Evolutionary conservation across 2,329 filamentous ascomycete species (phyloP).

Genomic region (Exophiala viscosa): DNA sequence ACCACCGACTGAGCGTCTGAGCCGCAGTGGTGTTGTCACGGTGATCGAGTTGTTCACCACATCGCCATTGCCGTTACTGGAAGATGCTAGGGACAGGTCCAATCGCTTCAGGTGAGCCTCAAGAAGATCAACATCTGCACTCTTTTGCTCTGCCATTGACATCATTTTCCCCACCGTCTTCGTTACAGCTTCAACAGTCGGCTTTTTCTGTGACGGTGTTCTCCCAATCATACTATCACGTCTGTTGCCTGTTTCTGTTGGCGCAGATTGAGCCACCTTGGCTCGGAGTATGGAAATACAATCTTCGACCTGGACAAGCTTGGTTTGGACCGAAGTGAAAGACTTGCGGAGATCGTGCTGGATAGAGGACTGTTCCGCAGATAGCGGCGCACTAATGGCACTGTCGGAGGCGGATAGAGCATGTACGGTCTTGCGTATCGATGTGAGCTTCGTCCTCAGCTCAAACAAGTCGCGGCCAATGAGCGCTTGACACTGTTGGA

Average conservation of each 20-base stretch:
- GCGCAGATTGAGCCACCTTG: constrained; percentile 60
- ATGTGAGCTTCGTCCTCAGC: constrained; percentile 70
- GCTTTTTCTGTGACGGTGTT: constrained; percentile 51
- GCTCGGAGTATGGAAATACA: constrained; percentile 73
- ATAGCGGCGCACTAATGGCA: constrained; percentile 69
- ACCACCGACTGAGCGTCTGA: constrained; percentile 9
- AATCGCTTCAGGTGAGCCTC: constrained; percentile 81
- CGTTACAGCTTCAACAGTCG: constrained; percentile 87
- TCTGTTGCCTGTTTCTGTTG: constrained; percentile 49
- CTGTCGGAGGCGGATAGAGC: constrained; percentile 67
- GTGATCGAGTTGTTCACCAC: constrained; percentile 7
- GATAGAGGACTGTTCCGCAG: constrained; percentile 75
- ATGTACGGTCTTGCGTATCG: constrained; percentile 72
- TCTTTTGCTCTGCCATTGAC: constrained; percentile 83
- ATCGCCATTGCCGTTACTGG: constrained; percentile 14
- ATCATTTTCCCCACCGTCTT: constrained; percentile 93
- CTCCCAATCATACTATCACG: constrained; percentile 31
- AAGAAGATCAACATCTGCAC: constrained; percentile 83
- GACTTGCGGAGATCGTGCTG: constrained; percentile 77
- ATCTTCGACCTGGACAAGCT: constrained; percentile 75
- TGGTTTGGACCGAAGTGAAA: constrained; percentile 69
- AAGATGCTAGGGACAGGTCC: constrained; percentile 41
- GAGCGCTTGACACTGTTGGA: constrained; percentile 65
- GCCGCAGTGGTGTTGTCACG: constrained; percentile 15
- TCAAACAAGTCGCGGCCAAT: constrained; percentile 64